Evolutionary conservation across 352 stramenopile species (phyloP), one percentile per base, ranked within the genome.

Genomic region (Phytophthora tubulina): DNA sequence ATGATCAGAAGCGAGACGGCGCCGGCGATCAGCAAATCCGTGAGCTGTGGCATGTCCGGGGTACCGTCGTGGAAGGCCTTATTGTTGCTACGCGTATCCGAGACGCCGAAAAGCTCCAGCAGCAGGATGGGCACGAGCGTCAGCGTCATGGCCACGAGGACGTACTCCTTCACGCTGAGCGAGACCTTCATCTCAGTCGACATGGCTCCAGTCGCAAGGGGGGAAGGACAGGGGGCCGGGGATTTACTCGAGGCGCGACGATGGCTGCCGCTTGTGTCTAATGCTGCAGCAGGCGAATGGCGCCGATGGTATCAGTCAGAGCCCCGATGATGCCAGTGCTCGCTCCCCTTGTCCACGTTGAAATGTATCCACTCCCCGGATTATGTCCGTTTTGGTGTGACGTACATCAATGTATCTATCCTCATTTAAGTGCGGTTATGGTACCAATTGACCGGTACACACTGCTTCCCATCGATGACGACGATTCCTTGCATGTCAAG

Each of bases 161-260:
- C 79, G 63, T 77, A 76, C 78, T 92, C 82, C 73, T 90, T 90
- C 51, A 70, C 62, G 63, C 75, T 89, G 38, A 91, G 73, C 61
- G 67, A 65, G 30, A 90, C 51, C 63, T 84, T 87, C 81, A 92
- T 92, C 71, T 92, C 77, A 39, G 79, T 92, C 55, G 75, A 75
- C 62, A 76, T 81, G 49, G 30, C 69, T 60, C 8, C 33, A 33
- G 53, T 51, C 15, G 42, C 15, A 33, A 17, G 39, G 31, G 65
- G 52, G 41, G 17, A 32, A 17, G 36, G 27, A 14, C 41, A 21
- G 52, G 44, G 35, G 51, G 52, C 33, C 14, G 42, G 30, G 10
- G 50, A 32, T 49, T 39, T 44, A 45, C 32, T 36, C 48, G 27
- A 1, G 38, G 14, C 14, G 46, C 35, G 27, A 45, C 36, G 38